Base-by-base conservation (phyloP, 768 basidiomycete species). In the Leccinellum rugosiceps region DNA sequence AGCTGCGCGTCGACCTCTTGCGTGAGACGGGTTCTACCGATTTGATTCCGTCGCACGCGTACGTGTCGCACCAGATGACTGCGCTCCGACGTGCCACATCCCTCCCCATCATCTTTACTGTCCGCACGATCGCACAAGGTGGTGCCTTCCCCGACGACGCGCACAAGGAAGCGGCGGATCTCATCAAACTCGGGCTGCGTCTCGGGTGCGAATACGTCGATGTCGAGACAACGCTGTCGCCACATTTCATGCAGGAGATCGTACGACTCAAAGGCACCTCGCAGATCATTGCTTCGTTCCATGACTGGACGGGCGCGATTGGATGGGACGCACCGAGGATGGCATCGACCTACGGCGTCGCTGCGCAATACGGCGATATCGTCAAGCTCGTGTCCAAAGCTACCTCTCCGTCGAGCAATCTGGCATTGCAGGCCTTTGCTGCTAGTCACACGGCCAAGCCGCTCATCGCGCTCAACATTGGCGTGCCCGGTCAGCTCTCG, bases 401-500 rank as follows among this genome's bases (percentile, higher is more conserved):
- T 10, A 80, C 78, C 54, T 73, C 74, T 4, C 63, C 92, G 19
- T 76, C 82, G 59, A 93, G 95, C 68, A 98, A 98, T 74, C 82
- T 94, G 61, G 76, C 81, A 1, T 78, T 98, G 54, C 82, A 86
- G 53, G 71, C 81, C 10, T 99, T 98, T 68, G 86, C 85, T 43
- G 67, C 78, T 15, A 76, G 78, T 28, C 75, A 79, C 2, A 72
- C 76, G 14, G 72, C 83, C 13, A 96, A 92, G 67, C 96, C 94
- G 2, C 78, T 98, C 65, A 85, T 99, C 56, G 93, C 94, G 5
- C 88, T 98, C 76, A 98, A 98, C 74, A 95, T 96, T 87, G 93
- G 94, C 17, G 67, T 78, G 17, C 82, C 84, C 49, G 97, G 97
- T 13, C 95, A 98, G 71, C 80, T 98, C 67, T 94, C 94, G 4